These are phyloP conservation scores for Juglanconis sp. DNA, from an alignment of 2,329 filamentous ascomycete genomes.

Conservation along the genomic window DNA sequence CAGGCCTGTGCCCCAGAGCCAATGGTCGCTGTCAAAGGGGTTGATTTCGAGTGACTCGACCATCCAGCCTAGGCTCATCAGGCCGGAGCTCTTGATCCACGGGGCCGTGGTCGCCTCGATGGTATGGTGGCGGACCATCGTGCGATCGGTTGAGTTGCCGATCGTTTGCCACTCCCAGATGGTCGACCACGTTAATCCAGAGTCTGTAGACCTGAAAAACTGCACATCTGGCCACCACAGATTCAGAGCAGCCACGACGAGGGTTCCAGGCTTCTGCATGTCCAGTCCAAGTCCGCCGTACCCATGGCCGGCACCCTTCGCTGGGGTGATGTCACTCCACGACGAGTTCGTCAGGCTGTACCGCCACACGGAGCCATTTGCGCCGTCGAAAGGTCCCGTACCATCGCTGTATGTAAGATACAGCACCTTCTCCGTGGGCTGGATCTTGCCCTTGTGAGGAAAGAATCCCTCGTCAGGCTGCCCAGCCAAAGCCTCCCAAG, in stretches of 20 bases:
- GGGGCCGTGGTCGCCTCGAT: constrained; percentile 46
- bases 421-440: constrained; percentile 47
- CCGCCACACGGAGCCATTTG: constrained; percentile 48
- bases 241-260: constrained; percentile 55
- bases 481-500: constrained; percentile 43
- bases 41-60: constrained; percentile 56
- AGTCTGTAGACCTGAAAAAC: constrained; percentile 53
- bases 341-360: constrained; percentile 46
- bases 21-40: constrained; percentile 56
- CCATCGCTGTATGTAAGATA: constrained; percentile 54
- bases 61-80: constrained; percentile 57
- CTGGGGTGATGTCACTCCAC: constrained; percentile 57
- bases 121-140: constrained; percentile 42
- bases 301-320: constrained; percentile 43
- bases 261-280: constrained; percentile 49
- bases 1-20: constrained; percentile 55
- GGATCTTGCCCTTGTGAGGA: constrained; percentile 51
- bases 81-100: constrained; percentile 46
- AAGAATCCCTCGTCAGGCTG: constrained; percentile 47
- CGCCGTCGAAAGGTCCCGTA: constrained; percentile 56
- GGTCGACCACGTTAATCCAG: constrained; percentile 49
- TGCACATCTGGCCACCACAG: constrained; percentile 58
- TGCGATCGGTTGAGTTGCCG: constrained; percentile 34
- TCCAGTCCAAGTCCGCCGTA: constrained; percentile 56
- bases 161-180: constrained; percentile 46